phyloP scores from a whole-genome alignment of 192 early-diverging fungal species.

The Coemansia sp. region DNA sequence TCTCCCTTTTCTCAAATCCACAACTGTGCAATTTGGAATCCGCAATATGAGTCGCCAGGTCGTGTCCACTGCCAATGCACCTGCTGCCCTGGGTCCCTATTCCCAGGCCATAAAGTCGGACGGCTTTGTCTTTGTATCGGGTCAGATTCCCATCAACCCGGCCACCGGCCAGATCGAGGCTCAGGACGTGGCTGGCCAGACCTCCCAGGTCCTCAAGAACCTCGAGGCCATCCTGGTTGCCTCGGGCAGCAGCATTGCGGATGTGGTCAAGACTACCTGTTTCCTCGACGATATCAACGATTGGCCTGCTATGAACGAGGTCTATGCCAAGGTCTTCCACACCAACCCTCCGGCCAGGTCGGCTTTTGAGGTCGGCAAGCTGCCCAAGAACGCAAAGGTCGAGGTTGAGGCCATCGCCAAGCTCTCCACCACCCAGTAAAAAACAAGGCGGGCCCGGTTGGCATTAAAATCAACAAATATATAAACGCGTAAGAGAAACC shows the following conservation, averaged over 20 bases:
- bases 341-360: constrained; percentile 64
- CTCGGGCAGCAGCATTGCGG: constrained; percentile 68
- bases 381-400: constrained; percentile 85
- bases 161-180: constrained; percentile 68
- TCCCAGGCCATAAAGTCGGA: constrained; percentile 79
- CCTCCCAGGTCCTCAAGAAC: constrained; percentile 74
- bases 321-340: constrained; percentile 73
- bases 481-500: too few relatives aligned
- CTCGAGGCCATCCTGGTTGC: constrained; percentile 77
- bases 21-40: not conserved
- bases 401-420: constrained; percentile 91
- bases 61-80: constrained; percentile 56
- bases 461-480: not conserved
- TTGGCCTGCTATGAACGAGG: constrained; percentile 85
- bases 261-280: constrained; percentile 94
- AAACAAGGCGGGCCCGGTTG: too few relatives aligned
- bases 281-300: constrained; percentile 91
- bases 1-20: not conserved
- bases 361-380: constrained; percentile 83
- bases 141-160: constrained; percentile 70
- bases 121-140: constrained; percentile 77
- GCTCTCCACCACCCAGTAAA: too few relatives aligned
- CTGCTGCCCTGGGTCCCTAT: constrained; percentile 72
- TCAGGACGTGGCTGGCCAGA: constrained; percentile 66
- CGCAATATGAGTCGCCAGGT: constrained; percentile 42